Conservation (phyloP, 306 rosid genomes). For the Cucurbita pepo region DNA sequence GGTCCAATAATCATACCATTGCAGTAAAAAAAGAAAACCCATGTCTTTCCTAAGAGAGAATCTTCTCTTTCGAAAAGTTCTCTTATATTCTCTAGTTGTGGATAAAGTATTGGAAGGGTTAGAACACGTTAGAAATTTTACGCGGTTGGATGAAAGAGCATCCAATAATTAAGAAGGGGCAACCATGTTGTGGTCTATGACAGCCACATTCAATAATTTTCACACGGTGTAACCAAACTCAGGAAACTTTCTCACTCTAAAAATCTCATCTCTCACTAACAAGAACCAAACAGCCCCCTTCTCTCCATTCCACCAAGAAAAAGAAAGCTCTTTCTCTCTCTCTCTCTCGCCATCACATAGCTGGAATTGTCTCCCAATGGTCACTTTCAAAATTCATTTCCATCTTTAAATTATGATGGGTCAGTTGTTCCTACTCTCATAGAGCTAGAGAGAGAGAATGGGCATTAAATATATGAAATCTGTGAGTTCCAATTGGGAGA, state of each 20-base stretch:
- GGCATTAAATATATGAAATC: background rate
- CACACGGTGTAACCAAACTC: background rate
- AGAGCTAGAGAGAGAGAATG: background rate
- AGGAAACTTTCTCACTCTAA: background rate
- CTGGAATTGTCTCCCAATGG: conserved; percentile 10
- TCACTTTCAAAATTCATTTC: conserved; percentile 15
- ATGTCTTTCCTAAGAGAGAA: too few species aligned
- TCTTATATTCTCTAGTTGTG: background rate
- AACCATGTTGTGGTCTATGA: background rate
- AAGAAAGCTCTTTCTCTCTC: background rate
- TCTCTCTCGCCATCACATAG: conserved; percentile 4
- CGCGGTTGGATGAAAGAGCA: background rate
- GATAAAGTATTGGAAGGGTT: background rate
- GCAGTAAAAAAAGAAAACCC: too few species aligned
- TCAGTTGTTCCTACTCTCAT: conserved; percentile 5
- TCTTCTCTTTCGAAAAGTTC: too few species aligned
- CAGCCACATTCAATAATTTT: background rate
- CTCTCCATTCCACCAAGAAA: background rate
- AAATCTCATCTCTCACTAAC: background rate
- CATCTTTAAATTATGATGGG: conserved; percentile 12
- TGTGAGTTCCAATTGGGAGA: background rate
- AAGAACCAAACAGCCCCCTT: background rate
- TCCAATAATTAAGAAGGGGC: background rate
- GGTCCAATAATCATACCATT: too few species aligned
- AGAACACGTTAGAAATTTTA: background rate